A percentile compares a stretch with the other conserved stretches of the same genome.
phyloP scores from a whole-genome alignment of 352 stramenopile species.

The Phytophthora brassicae region DNA sequence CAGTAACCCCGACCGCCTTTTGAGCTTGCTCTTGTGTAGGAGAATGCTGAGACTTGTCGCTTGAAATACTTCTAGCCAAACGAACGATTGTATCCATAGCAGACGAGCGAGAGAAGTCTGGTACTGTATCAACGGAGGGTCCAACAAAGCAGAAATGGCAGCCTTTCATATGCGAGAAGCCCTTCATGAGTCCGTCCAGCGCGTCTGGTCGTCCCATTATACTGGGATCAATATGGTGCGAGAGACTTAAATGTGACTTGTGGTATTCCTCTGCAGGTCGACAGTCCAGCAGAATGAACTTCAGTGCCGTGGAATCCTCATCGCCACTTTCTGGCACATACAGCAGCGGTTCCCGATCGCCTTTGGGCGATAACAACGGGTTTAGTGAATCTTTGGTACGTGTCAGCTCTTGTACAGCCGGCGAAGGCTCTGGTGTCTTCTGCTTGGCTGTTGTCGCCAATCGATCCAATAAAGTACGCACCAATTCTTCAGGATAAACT shows the following conservation, averaged over 20 bases:
- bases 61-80: slow-evolving; percentile 59
- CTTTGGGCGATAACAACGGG: slow-evolving; percentile 34
- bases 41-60: slow-evolving; percentile 42
- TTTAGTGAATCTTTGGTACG: slow-evolving; percentile 28
- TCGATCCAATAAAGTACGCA: slow-evolving; percentile 72
- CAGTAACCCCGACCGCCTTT: slow-evolving; percentile 17
- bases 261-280: slow-evolving; percentile 72
- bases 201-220: slow-evolving; percentile 71
- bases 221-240: slow-evolving; percentile 86
- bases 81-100: slow-evolving; percentile 57
- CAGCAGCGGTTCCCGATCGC: slow-evolving; percentile 9
- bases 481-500: slow-evolving; percentile 81
- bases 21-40: slow-evolving; percentile 12
- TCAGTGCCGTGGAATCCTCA: slow-evolving; percentile 25
- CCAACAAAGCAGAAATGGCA: slow-evolving; percentile 90
- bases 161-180: slow-evolving; percentile 84
- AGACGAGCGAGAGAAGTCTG: slow-evolving; percentile 26
- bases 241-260: slow-evolving; percentile 81
- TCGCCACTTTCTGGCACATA: slow-evolving; percentile 23
- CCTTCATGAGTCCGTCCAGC: slow-evolving; percentile 75
- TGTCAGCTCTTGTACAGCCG: slow-evolving; percentile 1
- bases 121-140: slow-evolving; percentile 37
- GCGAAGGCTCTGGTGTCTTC: slow-evolving; percentile 11
- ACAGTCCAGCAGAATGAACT: slow-evolving; percentile 86
- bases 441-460: slow-evolving; percentile 33